Conservation (phyloP, 768 basidiomycete species). For the Hypholoma fasciculare region DNA sequence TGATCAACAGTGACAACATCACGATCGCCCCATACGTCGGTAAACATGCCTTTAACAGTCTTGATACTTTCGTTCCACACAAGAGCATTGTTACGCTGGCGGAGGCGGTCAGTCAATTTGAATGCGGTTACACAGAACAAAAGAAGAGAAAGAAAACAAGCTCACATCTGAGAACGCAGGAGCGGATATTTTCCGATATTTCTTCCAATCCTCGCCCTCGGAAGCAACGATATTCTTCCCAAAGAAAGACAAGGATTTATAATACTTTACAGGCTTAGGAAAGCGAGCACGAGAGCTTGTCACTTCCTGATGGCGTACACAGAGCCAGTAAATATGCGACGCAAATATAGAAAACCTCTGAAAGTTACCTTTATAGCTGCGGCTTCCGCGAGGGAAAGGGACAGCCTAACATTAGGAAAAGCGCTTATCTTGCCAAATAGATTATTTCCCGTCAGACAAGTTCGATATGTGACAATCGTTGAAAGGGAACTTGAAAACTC, state of each 20-base stretch:
- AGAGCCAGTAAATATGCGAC: neutral
- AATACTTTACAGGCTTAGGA: conserved; percentile 53
- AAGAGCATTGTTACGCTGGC: conserved; percentile 44
- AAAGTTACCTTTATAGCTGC: conserved; percentile 37
- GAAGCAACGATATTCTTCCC: conserved; percentile 66
- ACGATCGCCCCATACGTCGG: conserved; percentile 47
- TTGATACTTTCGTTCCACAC: conserved; percentile 48
- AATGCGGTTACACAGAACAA: neutral
- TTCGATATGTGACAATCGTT: too few species aligned
- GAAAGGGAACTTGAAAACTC: conserved; percentile 3
- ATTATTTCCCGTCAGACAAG: too few species aligned
- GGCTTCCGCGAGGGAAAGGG: conserved; percentile 37
- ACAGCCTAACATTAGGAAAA: conserved; percentile 21
- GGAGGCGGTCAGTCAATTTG: neutral
- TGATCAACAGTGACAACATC: conserved; percentile 43
- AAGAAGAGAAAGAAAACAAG: conserved; percentile 1
- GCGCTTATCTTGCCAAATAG: conserved; percentile 20
- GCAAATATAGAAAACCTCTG: neutral
- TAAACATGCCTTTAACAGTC: conserved; percentile 43
- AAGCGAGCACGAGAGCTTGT: conserved; percentile 49
- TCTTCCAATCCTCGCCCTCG: conserved; percentile 67
- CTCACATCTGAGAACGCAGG: conserved; percentile 67
- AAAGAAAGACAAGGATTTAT: conserved; percentile 46
- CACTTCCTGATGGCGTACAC: conserved; percentile 41
- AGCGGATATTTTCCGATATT: conserved; percentile 59